Conservation (phyloP, 2,329 filamentous ascomycete species). For the Cylindrodendrum hubeiense region DNA sequence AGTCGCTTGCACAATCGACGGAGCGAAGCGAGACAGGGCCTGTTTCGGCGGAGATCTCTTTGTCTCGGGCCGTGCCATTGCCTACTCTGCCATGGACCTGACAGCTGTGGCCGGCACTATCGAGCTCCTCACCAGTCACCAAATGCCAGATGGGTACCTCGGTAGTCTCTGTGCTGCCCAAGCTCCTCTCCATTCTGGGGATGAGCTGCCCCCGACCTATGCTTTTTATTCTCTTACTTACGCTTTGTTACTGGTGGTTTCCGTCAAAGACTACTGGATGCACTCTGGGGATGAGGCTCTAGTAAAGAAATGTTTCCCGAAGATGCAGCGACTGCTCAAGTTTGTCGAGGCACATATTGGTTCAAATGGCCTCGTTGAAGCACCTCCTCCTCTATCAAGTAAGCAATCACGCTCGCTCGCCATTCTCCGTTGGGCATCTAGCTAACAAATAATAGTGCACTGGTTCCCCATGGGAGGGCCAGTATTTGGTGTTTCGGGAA, state of each 20-base stretch:
- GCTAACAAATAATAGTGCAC: neutral
- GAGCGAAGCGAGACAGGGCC: conserved; percentile 8
- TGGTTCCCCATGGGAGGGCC: conserved; percentile 11
- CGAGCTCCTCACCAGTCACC: neutral
- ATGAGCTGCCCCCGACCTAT: conserved; percentile 1
- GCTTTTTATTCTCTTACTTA: conserved; percentile 4
- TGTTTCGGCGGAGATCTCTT: conserved; percentile 9
- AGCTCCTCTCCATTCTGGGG: neutral
- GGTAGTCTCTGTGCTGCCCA: conserved; percentile 1
- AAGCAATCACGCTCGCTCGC: neutral
- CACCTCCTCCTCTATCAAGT: neutral
- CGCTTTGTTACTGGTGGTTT: conserved; percentile 2
- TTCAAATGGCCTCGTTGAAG: neutral
- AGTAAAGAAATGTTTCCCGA: neutral
- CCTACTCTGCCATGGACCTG: neutral
- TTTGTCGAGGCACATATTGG: neutral
- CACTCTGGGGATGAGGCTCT: neutral
- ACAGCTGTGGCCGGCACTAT: neutral
- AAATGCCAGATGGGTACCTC: neutral
- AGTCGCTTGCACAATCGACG: conserved; percentile 1
- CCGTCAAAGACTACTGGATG: conserved; percentile 8
- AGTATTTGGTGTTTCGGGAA: conserved; percentile 1
- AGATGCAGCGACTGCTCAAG: neutral
- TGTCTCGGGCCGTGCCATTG: conserved; percentile 1
- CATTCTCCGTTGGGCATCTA: neutral